phyloP scores from a whole-genome alignment of 1,139 yeast genomes.

The Scheffersomyces parashehatae region DNA sequence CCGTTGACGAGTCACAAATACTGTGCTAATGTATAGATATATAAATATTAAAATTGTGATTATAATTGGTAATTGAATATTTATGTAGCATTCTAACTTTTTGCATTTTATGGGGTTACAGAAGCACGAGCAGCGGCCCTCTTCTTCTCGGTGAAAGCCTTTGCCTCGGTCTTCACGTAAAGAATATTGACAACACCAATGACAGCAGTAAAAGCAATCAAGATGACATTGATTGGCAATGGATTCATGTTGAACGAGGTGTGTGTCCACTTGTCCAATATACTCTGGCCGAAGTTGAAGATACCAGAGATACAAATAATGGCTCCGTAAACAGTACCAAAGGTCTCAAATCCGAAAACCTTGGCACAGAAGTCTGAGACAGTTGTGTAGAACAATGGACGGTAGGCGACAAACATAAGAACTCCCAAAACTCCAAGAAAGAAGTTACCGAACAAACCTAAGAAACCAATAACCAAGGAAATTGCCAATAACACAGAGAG shows the following conservation, averaged over 20 bases:
- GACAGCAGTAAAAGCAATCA: slow-evolving; percentile 28
- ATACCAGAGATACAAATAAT: slow-evolving; percentile 44
- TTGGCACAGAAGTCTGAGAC: slow-evolving; percentile 49
- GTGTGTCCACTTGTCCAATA: slow-evolving; percentile 42
- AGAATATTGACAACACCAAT: slow-evolving; percentile 32
- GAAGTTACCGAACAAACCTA: slow-evolving; percentile 36
- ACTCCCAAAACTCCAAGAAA: slow-evolving; percentile 34
- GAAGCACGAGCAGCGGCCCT: neutral
- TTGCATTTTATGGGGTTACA: no score
- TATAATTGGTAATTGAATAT: no score
- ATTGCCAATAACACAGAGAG: slow-evolving; percentile 29
- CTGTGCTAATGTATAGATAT: no score
- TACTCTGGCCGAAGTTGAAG: slow-evolving; percentile 38
- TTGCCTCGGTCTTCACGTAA: slow-evolving; percentile 34
- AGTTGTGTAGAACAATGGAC: slow-evolving; percentile 48
- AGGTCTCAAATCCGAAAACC: slow-evolving; percentile 50
- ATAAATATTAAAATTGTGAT: no score
- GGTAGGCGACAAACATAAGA: slow-evolving; percentile 39
- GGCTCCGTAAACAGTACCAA: slow-evolving; percentile 50
- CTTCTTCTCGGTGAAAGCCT: slow-evolving; percentile 19
- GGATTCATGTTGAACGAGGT: slow-evolving; percentile 44
- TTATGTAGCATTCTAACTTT: no score
- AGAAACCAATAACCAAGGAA: slow-evolving; percentile 37
- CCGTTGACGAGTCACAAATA: no score
- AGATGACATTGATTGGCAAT: slow-evolving; percentile 35